Conservation (phyloP, 2,329 filamentous ascomycete species). For the Diaporthe sp. region DNA sequence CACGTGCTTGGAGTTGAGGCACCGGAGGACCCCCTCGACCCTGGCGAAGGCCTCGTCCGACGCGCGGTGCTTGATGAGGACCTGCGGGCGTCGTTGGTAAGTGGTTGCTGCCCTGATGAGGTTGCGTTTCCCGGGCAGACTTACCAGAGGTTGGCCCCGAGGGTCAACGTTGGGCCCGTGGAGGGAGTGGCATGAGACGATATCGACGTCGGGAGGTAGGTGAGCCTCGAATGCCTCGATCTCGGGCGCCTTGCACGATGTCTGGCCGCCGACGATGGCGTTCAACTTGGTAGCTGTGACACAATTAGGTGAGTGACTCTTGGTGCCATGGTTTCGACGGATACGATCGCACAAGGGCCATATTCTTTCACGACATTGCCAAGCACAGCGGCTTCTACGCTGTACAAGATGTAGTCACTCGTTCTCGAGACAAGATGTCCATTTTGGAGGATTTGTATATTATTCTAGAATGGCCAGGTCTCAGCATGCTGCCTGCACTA, state of each 20-base stretch:
- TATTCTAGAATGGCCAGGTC: slow-evolving; percentile 74
- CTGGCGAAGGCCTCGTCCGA: slow-evolving; percentile 81
- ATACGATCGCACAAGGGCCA: slow-evolving; percentile 81
- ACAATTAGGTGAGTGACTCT: slow-evolving; percentile 40
- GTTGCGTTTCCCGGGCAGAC: slow-evolving; percentile 35
- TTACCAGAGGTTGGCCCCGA: slow-evolving; percentile 88
- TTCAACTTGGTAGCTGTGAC: slow-evolving; percentile 88
- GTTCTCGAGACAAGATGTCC: slow-evolving; percentile 95
- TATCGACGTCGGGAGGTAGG: slow-evolving; percentile 89
- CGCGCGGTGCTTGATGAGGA: slow-evolving; percentile 92
- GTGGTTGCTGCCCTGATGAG: background rate
- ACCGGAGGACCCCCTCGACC: slow-evolving; percentile 85
- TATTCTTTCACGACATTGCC: slow-evolving; percentile 88
- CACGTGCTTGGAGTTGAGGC: slow-evolving; percentile 88
- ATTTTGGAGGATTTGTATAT: slow-evolving; percentile 91
- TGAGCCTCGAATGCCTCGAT: slow-evolving; percentile 93
- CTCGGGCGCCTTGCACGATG: slow-evolving; percentile 97
- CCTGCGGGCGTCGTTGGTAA: slow-evolving; percentile 55
- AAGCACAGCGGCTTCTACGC: slow-evolving; percentile 94
- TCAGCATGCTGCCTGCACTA: slow-evolving; percentile 60
- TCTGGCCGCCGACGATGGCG: slow-evolving; percentile 97
- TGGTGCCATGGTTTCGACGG: background rate
- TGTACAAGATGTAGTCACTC: slow-evolving; percentile 99
- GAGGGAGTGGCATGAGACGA: slow-evolving; percentile 95
- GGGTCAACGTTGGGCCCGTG: slow-evolving; percentile 94